phyloP scores from a whole-genome alignment of 2,329 filamentous ascomycete species.

The Trichoderma aggressivum region DNA sequence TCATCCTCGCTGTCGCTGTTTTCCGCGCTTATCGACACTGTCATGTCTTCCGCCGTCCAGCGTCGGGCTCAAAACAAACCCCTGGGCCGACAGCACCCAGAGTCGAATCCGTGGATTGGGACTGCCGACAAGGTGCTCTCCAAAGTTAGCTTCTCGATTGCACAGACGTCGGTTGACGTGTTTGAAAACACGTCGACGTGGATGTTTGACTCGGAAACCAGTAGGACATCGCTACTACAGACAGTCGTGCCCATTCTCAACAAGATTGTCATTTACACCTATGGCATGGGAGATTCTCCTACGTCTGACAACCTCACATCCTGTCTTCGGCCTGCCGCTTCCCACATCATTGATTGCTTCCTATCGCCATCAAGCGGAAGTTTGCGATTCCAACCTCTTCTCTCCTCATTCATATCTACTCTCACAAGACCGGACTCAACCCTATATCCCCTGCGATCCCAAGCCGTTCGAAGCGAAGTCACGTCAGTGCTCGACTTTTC shows the following conservation, averaged over 20 bases:
- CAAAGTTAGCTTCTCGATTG: constrained; percentile 68
- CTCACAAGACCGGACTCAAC: constrained; percentile 55
- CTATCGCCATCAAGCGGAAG: constrained; percentile 66
- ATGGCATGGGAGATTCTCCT: constrained; percentile 65
- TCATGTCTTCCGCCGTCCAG: constrained; percentile 65
- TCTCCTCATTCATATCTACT: constrained; percentile 60
- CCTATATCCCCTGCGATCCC: constrained; percentile 53
- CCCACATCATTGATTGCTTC: constrained; percentile 74
- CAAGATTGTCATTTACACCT: constrained; percentile 67
- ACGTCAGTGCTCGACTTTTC: constrained; percentile 62
- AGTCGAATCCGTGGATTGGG: constrained; percentile 60
- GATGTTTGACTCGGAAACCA: constrained; percentile 69
- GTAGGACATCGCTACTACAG: constrained; percentile 66
- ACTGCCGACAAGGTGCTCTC: constrained; percentile 76
- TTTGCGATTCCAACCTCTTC: constrained; percentile 71
- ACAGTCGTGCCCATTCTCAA: constrained; percentile 68
- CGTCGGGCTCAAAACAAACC: constrained; percentile 57
- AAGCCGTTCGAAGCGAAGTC: constrained; percentile 60
- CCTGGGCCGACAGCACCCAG: constrained; percentile 42
- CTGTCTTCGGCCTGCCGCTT: constrained; percentile 68
- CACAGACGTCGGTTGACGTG: constrained; percentile 73
- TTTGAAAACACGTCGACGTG: constrained; percentile 84
- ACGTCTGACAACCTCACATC: constrained; percentile 48
- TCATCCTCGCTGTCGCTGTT: constrained; percentile 71
- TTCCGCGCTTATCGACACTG: constrained; percentile 70